These are phyloP conservation scores for Aspergillus persii DNA, from an alignment of 2,329 filamentous ascomycete species.

Conservation along the genomic window DNA sequence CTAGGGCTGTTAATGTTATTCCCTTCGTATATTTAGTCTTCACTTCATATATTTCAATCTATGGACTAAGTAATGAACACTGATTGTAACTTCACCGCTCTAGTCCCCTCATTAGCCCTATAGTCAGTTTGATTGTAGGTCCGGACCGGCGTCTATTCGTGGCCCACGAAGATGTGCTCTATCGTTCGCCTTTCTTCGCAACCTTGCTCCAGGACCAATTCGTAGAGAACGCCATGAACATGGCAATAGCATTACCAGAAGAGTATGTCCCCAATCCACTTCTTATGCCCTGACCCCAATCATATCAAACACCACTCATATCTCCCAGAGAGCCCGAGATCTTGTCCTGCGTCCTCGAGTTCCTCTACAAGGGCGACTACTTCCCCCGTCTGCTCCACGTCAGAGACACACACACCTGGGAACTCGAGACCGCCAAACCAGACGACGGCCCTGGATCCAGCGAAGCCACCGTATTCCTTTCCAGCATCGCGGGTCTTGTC, in stretches of 20 bases:
- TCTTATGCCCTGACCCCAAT: not conserved
- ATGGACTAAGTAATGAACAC: not conserved
- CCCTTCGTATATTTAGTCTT: too few species aligned
- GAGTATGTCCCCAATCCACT: constrained; percentile 40
- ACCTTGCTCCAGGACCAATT: constrained; percentile 69
- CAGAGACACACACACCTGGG: constrained; percentile 82
- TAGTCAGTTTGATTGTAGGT: constrained; percentile 83
- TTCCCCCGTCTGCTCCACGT: constrained; percentile 84
- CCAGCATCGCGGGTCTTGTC: constrained; percentile 70
- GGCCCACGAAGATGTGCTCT: constrained; percentile 88
- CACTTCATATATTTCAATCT: not conserved
- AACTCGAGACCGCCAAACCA: constrained; percentile 69
- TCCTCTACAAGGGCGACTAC: constrained; percentile 96
- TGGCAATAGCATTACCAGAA: constrained; percentile 74
- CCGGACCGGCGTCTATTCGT: constrained; percentile 85
- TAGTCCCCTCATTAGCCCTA: constrained; percentile 63
- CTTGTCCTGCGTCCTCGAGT: constrained; percentile 91
- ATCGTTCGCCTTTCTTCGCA: constrained; percentile 80
- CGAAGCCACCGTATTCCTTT: constrained; percentile 75
- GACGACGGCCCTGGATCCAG: constrained; percentile 57
- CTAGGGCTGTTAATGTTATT: too few species aligned
- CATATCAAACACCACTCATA: not conserved
- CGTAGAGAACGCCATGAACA: constrained; percentile 67
- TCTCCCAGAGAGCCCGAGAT: constrained; percentile 75
- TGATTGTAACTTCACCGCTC: constrained; percentile 13